phyloP scores from a whole-genome alignment of 1,284 basidiomycete genomes.

The Fistulina hepatica region DNA sequence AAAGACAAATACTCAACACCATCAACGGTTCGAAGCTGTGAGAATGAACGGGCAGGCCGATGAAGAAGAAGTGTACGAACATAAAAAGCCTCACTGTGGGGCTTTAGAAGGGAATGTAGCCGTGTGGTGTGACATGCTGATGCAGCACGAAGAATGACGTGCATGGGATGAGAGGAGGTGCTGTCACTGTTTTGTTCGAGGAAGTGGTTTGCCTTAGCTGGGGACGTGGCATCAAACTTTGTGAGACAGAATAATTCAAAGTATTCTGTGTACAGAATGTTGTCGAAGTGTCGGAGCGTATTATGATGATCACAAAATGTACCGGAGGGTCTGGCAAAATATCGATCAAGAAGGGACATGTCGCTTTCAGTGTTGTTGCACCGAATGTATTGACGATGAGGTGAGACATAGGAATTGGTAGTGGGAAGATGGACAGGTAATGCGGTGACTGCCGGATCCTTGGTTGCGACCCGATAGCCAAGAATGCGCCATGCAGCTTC shows the following conservation, averaged over 20 bases:
- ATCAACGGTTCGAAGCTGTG: conserved; percentile 46
- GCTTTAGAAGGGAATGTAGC: conserved; percentile 19
- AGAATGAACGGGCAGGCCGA: conserved; percentile 27
- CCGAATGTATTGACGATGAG: conserved; percentile 16
- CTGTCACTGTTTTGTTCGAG: neutral
- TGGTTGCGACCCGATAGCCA: conserved; percentile 22
- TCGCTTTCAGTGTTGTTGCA: conserved; percentile 10
- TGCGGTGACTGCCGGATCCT: conserved; percentile 22
- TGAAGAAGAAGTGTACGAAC: conserved; percentile 13
- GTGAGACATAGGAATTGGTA: neutral
- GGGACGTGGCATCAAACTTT: conserved; percentile 7
- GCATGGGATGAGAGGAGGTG: conserved; percentile 11
- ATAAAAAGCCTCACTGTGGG: conserved; percentile 27
- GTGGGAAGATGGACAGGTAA: conserved; percentile 23
- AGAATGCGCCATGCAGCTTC: conserved; percentile 29
- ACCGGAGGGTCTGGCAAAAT: conserved; percentile 20
- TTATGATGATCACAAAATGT: conserved; percentile 6
- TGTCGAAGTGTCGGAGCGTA: conserved; percentile 10
- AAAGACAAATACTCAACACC: neutral
- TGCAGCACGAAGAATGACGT: conserved; percentile 16
- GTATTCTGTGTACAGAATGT: conserved; percentile 19
- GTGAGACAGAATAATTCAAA: conserved; percentile 15
- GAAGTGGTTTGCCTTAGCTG: conserved; percentile 7
- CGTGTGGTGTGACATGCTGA: conserved; percentile 16
- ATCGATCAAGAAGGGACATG: conserved; percentile 20